A percentile compares a stretch with the other conserved stretches of the same genome.
These are phyloP conservation scores for Botrytis deweyae DNA, from an alignment of 2,329 filamentous ascomycete species.

Conservation along the genomic window DNA sequence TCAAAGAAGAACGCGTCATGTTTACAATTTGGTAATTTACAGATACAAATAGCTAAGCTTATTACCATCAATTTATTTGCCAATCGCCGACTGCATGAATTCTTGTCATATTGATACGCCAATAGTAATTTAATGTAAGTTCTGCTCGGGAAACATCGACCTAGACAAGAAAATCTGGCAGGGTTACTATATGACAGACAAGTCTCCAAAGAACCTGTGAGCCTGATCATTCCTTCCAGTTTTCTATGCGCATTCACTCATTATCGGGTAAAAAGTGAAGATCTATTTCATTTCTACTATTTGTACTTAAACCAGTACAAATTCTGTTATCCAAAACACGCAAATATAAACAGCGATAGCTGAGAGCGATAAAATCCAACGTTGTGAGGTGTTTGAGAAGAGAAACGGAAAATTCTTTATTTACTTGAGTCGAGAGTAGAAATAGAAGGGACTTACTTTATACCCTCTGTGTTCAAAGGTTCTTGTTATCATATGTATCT, in stretches of 20 bases:
- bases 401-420: background rate
- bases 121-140: background rate
- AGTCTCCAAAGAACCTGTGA: too few relatives aligned
- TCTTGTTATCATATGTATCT: background rate
- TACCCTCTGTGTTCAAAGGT: rapidly evolving
- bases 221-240: background rate
- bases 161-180: background rate
- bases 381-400: background rate
- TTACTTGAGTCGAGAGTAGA: background rate
- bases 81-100: background rate
- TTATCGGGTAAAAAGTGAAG: background rate
- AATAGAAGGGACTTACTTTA: background rate
- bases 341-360: background rate
- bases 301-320: background rate
- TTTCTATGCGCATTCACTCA: background rate
- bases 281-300: background rate
- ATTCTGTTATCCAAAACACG: background rate
- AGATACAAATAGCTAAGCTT: background rate
- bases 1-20: background rate
- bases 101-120: background rate
- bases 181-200: background rate
- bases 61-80: background rate
- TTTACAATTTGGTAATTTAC: background rate
- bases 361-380: too few relatives aligned
- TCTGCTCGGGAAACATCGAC: background rate